These are phyloP conservation scores for Blastocystis sp. DNA, from an alignment of 352 stramenopile species.

Conservation along the genomic window DNA sequence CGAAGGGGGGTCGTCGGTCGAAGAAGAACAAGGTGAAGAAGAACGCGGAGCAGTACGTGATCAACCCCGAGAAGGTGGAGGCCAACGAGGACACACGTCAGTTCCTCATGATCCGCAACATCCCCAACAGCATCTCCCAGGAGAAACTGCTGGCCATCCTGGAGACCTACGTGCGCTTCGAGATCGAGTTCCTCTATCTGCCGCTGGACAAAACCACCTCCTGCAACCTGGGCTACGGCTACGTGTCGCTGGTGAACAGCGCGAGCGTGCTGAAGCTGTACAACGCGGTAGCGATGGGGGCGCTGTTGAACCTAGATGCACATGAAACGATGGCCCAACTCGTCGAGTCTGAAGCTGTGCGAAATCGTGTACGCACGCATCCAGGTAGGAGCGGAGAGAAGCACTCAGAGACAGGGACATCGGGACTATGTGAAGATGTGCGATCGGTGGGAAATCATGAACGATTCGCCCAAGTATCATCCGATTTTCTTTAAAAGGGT, in stretches of 20 bases:
- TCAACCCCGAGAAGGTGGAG: neutral
- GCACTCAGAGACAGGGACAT: neutral
- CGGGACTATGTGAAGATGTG: conserved; percentile 57
- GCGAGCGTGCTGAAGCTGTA: neutral
- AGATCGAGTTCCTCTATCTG: conserved; percentile 55
- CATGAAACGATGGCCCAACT: conserved; percentile 42
- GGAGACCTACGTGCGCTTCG: neutral
- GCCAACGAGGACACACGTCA: neutral
- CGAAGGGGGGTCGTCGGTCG: neutral
- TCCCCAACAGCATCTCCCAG: conserved; percentile 43
- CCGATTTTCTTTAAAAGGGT: conserved; percentile 22
- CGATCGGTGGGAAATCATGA: conserved; percentile 32
- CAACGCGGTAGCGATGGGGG: neutral
- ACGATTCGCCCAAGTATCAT: conserved; percentile 1
- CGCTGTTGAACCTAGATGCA: conserved; percentile 2
- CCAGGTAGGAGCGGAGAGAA: neutral
- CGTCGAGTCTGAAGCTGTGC: conserved; percentile 41
- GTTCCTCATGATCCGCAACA: conserved; percentile 56
- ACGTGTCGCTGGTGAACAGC: conserved; percentile 19
- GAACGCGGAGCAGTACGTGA: conserved; percentile 25
- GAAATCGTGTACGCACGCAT: conserved; percentile 49
- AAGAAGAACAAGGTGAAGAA: conserved; percentile 40
- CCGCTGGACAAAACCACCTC: neutral
- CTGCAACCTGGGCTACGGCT: conserved; percentile 53
- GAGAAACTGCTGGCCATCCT: conserved; percentile 18